Evolutionary conservation across 495 filamentous ascomycete species (phyloP).

Genomic region (Neurospora sp.): DNA sequence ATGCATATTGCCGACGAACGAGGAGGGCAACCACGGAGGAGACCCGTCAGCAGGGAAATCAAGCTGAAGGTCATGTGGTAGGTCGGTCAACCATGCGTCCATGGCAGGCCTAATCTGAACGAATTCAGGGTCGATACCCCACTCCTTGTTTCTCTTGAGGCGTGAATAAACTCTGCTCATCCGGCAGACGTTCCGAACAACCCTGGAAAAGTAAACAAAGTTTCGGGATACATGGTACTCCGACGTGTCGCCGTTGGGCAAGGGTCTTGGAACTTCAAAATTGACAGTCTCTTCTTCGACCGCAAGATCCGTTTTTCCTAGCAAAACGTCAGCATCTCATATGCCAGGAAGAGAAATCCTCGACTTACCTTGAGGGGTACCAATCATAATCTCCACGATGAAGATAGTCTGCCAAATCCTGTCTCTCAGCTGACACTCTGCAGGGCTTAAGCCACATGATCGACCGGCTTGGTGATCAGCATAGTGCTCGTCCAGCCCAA

Average conservation of each 20-base stretch:
- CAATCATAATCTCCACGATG: conserved; percentile 84
- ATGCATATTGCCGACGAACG: conserved; percentile 88
- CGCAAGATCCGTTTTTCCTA: conserved; percentile 74
- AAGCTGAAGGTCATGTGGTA: conserved; percentile 72
- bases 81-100: conserved; percentile 59
- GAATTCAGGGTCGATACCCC: conserved; percentile 81
- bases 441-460: conserved; percentile 52
- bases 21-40: conserved; percentile 75
- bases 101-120: conserved; percentile 65
- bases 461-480: conserved; percentile 62
- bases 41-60: conserved; percentile 69
- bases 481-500: conserved; percentile 83
- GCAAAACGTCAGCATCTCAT: conserved; percentile 17
- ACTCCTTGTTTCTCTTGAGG: conserved; percentile 76
- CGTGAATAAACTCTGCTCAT: conserved; percentile 66
- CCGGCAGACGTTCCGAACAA: conserved; percentile 67
- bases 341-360: neutral
- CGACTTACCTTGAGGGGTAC: conserved; percentile 76
- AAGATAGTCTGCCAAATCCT: conserved; percentile 89
- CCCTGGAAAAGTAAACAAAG: conserved; percentile 67
- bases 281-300: conserved; percentile 71
- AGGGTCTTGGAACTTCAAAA: conserved; percentile 52
- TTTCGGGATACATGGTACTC: conserved; percentile 73
- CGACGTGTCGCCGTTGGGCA: conserved; percentile 58
- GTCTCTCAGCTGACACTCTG: conserved; percentile 75